phyloP scores from a whole-genome alignment of 1,139 yeast species.

The Pneumocystis carinii region DNA sequence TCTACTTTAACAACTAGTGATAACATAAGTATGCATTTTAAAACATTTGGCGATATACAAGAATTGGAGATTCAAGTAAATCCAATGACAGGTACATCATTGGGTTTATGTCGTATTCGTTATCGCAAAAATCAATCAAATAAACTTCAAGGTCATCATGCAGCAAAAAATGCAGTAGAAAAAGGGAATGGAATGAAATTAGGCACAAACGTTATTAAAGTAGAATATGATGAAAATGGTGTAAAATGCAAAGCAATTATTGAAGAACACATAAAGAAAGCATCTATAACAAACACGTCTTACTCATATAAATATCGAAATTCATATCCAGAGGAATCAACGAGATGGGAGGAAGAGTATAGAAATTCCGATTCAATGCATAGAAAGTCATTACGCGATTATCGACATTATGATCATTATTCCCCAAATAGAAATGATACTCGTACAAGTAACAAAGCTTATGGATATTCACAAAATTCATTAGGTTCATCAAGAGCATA shows the following conservation, averaged over 20 bases:
- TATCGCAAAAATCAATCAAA: conserved; percentile 26
- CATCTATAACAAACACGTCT: background rate
- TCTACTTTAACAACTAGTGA: conserved; percentile 33
- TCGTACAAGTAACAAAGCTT: background rate
- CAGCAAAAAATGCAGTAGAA: conserved; percentile 32
- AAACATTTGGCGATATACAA: conserved; percentile 44
- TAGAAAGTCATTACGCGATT: background rate
- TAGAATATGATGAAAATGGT: conserved; percentile 25
- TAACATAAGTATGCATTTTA: conserved; percentile 37
- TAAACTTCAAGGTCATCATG: conserved; percentile 29
- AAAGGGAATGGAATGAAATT: conserved; percentile 24
- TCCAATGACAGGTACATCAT: conserved; percentile 63
- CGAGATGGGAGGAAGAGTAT: background rate
- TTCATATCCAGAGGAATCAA: background rate
- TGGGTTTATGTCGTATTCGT: conserved; percentile 55
- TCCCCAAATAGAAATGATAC: background rate
- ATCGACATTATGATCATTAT: background rate
- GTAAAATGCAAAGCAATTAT: conserved; percentile 18
- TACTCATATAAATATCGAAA: background rate
- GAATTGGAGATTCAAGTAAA: conserved; percentile 51
- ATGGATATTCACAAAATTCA: background rate
- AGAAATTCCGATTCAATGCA: background rate
- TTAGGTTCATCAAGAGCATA: background rate
- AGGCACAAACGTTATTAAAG: conserved; percentile 23
- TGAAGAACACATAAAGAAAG: conserved; percentile 9